Evolutionary conservation across 1,284 basidiomycete genomes (phyloP).

Genomic region (Austropuccinia psidii): DNA sequence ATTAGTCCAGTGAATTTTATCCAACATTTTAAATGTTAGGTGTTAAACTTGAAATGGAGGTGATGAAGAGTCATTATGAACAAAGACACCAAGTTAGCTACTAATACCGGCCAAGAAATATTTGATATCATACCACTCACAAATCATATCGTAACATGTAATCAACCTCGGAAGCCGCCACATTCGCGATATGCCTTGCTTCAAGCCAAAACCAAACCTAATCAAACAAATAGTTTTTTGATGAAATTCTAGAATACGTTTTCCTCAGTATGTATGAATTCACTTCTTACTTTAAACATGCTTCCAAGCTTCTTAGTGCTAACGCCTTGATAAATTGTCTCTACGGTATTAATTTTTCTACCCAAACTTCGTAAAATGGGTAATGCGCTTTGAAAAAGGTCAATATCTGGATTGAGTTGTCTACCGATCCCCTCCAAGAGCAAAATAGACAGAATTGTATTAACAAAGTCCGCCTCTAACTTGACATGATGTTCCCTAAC

Average conservation of each 20-base stretch:
- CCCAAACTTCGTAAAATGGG: slow-evolving; percentile 84
- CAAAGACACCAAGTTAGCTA: too few relatives aligned
- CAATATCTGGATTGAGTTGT: slow-evolving; percentile 82
- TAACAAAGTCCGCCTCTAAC: slow-evolving; percentile 94
- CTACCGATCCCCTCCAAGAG: slow-evolving; percentile 92
- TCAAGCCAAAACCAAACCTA: slow-evolving; percentile 29
- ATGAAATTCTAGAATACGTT: neutral
- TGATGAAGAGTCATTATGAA: too few relatives aligned
- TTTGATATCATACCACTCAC: too few relatives aligned
- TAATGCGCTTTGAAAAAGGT: slow-evolving; percentile 83
- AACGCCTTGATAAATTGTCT: slow-evolving; percentile 55
- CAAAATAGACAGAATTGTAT: slow-evolving; percentile 54
- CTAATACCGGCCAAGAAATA: too few relatives aligned
- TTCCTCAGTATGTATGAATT: neutral
- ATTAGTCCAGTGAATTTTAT: too few relatives aligned
- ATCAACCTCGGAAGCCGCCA: slow-evolving; percentile 15
- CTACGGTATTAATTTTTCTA: slow-evolving; percentile 72
- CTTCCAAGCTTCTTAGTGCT: slow-evolving; percentile 64
- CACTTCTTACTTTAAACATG: slow-evolving; percentile 64
- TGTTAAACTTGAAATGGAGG: too few relatives aligned
- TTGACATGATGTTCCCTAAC: slow-evolving; percentile 92
- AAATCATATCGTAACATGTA: slow-evolving; percentile 29
- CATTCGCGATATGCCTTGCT: slow-evolving; percentile 24
- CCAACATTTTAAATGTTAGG: too few relatives aligned
- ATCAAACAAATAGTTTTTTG: neutral